These are phyloP conservation scores for Wickerhamiella azymoides DNA, from an alignment of 805 yeast species.

Conservation along the genomic window DNA sequence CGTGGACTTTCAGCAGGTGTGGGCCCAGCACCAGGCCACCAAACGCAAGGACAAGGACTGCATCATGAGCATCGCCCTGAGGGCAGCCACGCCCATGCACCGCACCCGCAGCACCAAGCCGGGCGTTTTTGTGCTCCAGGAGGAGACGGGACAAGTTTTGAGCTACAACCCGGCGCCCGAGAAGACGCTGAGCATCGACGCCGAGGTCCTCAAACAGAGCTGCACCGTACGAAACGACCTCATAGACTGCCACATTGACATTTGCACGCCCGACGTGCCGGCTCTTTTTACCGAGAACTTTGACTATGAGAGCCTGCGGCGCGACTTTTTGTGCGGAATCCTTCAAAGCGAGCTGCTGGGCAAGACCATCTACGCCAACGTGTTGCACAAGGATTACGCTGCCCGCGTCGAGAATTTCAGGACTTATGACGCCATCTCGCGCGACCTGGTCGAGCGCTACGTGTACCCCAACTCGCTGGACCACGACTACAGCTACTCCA, in stretches of 20 bases:
- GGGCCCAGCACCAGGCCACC: conserved; percentile 59
- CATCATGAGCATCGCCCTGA: conserved; percentile 84
- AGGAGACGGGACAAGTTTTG: conserved; percentile 57
- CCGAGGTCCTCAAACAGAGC: conserved; percentile 58
- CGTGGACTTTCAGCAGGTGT: conserved; percentile 59
- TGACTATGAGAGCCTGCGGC: conserved; percentile 76
- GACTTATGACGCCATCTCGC: conserved; percentile 82
- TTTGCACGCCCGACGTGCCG: conserved; percentile 88
- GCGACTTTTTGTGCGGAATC: conserved; percentile 83
- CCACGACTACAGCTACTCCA: conserved; percentile 54
- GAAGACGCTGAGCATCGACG: conserved; percentile 23
- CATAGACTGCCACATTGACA: conserved; percentile 92
- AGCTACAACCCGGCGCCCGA: conserved; percentile 52
- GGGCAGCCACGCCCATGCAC: conserved; percentile 73
- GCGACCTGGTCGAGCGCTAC: conserved; percentile 84
- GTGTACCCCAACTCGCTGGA: conserved; percentile 85
- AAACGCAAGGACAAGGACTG: conserved; percentile 73
- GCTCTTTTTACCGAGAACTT: conserved; percentile 93
- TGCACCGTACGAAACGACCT: conserved; percentile 78
- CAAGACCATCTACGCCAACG: conserved; percentile 79
- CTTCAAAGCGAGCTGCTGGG: conserved; percentile 79
- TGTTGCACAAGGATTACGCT: conserved; percentile 69
- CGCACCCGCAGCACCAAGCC: conserved; percentile 62
- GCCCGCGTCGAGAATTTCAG: conserved; percentile 93
- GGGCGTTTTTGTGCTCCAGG: conserved; percentile 72